phyloP scores from a whole-genome alignment of 768 basidiomycete genomes.

The Tylopilus felleus region DNA sequence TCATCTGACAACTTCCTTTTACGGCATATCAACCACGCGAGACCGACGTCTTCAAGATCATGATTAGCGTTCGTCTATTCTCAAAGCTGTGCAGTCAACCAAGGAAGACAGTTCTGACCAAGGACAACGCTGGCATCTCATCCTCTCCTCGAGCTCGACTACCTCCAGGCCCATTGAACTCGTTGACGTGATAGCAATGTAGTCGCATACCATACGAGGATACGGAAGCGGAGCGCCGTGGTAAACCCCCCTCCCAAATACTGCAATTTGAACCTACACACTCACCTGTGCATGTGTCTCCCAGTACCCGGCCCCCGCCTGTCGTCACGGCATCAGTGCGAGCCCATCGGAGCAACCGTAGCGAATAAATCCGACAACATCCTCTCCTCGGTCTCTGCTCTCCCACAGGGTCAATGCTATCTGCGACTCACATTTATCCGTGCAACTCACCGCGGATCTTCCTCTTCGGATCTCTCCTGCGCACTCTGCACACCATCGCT shows the following conservation, averaged over 20 bases:
- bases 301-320: neutral
- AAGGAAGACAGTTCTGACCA: neutral
- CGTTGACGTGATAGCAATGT: neutral
- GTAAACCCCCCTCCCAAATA: constrained; percentile 26
- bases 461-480: constrained; percentile 29
- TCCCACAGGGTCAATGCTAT: constrained; percentile 19
- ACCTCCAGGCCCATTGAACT: neutral
- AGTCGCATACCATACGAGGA: constrained; percentile 16
- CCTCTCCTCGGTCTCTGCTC: constrained; percentile 42
- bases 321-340: constrained; percentile 46
- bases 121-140: neutral
- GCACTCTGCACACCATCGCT: constrained; percentile 51
- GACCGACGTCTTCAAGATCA: neutral
- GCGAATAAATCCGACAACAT: constrained; percentile 52
- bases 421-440: neutral
- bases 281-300: neutral
- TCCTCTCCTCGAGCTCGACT: neutral
- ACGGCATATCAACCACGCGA: constrained; percentile 20
- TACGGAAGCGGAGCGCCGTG: constrained; percentile 26
- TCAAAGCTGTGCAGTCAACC: constrained; percentile 13
- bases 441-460: constrained; percentile 47
- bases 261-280: constrained; percentile 24
- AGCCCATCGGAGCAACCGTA: constrained; percentile 55
- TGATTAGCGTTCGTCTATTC: constrained; percentile 16
- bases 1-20: constrained; percentile 11